Evolutionary conservation across 2,329 filamentous ascomycete genomes (phyloP), one percentile per base, ranked within the genome.

Genomic region (Metarhizium album): DNA sequence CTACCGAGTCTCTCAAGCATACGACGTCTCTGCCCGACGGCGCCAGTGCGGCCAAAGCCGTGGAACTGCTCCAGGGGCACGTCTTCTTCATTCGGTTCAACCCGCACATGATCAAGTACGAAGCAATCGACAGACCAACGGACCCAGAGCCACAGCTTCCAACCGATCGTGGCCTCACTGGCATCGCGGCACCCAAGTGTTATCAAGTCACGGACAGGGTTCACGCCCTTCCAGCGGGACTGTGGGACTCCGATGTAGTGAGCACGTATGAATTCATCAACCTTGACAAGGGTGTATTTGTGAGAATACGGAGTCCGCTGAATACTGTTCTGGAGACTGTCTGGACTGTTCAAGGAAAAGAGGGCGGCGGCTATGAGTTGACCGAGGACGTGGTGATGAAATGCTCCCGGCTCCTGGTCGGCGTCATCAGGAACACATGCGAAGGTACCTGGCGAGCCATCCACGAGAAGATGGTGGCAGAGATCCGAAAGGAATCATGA

Each of bases 191-290:
- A 38, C 63, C 65, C n/a, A 60, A 62, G 46, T 65, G 67, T 54
- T 80, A 74, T 63, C 65, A 67, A 31, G 74, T 79, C 23, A 74
- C 69, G 6, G 74, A 76, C 54, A 64, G 69, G 37, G 68, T 78
- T 7, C 74, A 78, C 57, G 67, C 74, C 37, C 65, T 80, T 23
- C 76, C 76, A 3, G 74, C 74, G 14, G 75, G 76, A 2, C 66
- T 80, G 27, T 80, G 75, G 75, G 75, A 76, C 58, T 73, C 69
- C 48, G 72, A 74, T 46, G 73, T 80, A 6, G 68, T 74, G 48
- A 79, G 75, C 64, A 71, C 62, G 5, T 76, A 77, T 58, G 76
- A 80, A 62, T 74, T 80, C 53, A 72, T 74, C 18, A 63, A 77
- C 54, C 63, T 74, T 18, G 64, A 65, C n/a, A 67, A 62, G 27